Evolutionary conservation across 2,329 filamentous ascomycete species (phyloP).

Genomic region (Monosporascus sp.): DNA sequence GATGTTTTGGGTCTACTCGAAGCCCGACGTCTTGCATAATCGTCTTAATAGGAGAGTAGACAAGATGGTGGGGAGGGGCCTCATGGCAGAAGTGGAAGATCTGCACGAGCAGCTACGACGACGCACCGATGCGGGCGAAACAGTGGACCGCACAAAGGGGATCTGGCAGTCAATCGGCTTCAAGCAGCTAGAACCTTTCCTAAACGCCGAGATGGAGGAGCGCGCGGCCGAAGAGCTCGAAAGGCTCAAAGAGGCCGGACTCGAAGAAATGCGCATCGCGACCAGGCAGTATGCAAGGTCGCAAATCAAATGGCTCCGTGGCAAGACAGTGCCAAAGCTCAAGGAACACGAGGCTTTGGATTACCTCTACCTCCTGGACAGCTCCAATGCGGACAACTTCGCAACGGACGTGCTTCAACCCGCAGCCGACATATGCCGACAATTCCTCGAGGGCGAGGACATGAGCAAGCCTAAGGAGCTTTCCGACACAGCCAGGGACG

Average conservation of each 20-base stretch:
- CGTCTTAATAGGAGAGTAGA: slow-evolving; percentile 75
- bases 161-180: slow-evolving; percentile 98
- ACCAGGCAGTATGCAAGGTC: slow-evolving; percentile 84
- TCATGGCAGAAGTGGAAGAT: slow-evolving; percentile 43
- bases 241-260: slow-evolving; percentile 49
- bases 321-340: slow-evolving; percentile 70
- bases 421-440: slow-evolving; percentile 54
- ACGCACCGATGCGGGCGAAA: slow-evolving; percentile 36
- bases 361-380: slow-evolving; percentile 74
- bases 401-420: slow-evolving; percentile 56
- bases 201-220: slow-evolving; percentile 39
- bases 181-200: slow-evolving; percentile 78
- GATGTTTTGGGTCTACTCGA: slow-evolving; percentile 82
- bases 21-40: slow-evolving; percentile 59
- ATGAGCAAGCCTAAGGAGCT: slow-evolving; percentile 47
- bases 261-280: slow-evolving; percentile 74
- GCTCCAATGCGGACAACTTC: slow-evolving; percentile 63
- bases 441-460: slow-evolving; percentile 54
- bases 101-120: slow-evolving; percentile 36
- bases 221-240: slow-evolving; percentile 37
- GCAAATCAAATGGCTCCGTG: slow-evolving; percentile 81
- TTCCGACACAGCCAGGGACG: slow-evolving; percentile 43
- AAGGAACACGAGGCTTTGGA: slow-evolving; percentile 46
- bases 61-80: slow-evolving; percentile 65
- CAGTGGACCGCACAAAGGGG: slow-evolving; percentile 68